phyloP scores from a whole-genome alignment of 1,284 basidiomycete species.

The Malassezia furfur region DNA sequence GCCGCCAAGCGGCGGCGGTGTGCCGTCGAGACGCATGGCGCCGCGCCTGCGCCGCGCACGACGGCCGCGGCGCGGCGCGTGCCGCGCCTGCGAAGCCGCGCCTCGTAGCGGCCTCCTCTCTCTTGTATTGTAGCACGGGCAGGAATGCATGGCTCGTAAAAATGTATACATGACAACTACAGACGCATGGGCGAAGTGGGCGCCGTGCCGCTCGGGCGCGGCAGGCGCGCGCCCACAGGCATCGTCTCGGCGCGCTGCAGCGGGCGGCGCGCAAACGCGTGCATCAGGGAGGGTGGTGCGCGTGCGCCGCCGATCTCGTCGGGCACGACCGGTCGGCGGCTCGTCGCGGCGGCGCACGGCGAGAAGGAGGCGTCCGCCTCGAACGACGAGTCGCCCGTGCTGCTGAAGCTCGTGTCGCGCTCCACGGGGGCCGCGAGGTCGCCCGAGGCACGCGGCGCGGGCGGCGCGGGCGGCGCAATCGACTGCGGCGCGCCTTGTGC shows the following conservation, averaged over 20 bases:
- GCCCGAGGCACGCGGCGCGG: slow-evolving; percentile 22
- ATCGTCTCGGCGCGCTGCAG: slow-evolving; percentile 14
- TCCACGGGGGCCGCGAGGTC: not conserved
- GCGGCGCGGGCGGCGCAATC: not conserved
- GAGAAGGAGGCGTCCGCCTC: slow-evolving; percentile 33
- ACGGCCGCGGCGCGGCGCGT: not conserved
- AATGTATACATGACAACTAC: slow-evolving; percentile 1
- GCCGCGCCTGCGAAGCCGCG: slow-evolving; percentile 14
- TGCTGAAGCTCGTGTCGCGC: slow-evolving; percentile 35
- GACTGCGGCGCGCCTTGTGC: not conserved
- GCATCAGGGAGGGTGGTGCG: not conserved
- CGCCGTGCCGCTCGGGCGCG: too few species aligned
- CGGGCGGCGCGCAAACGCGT: slow-evolving; percentile 1
- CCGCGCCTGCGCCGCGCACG: slow-evolving; percentile 3
- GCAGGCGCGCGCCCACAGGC: not conserved
- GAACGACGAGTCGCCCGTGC: slow-evolving; percentile 37
- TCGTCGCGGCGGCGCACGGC: slow-evolving; percentile 31
- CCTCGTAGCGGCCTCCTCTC: not conserved
- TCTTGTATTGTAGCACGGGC: slow-evolving; percentile 15
- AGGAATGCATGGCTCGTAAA: not conserved
- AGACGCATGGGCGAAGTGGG: slow-evolving; percentile 1
- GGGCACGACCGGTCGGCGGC: slow-evolving; percentile 5
- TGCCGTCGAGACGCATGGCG: slow-evolving; percentile 1
- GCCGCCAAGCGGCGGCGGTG: slow-evolving; percentile 1
- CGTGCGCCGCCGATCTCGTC: not conserved